Evolutionary conservation across 1,284 basidiomycete genomes (phyloP).

Genomic region (Rhodotorula sp.): DNA sequence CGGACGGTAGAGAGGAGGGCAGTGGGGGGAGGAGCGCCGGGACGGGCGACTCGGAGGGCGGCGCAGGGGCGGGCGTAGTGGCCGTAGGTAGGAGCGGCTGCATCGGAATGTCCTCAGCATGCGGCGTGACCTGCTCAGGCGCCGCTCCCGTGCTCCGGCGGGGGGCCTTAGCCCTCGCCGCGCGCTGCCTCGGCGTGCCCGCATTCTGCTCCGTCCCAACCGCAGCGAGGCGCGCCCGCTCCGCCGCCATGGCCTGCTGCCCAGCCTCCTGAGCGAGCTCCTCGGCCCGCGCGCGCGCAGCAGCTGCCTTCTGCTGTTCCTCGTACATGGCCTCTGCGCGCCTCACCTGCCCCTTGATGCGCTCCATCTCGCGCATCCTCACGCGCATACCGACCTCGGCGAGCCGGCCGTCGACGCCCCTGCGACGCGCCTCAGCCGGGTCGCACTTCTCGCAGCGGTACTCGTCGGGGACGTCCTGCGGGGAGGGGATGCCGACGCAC

Average conservation of each 20-base stretch:
- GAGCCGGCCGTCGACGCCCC: constrained; percentile 28
- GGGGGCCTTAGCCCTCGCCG: background rate
- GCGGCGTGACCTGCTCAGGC: background rate
- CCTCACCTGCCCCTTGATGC: constrained; percentile 17
- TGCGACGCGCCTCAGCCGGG: constrained; percentile 27
- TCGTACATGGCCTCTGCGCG: constrained; percentile 24
- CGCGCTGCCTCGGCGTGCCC: constrained; percentile 1
- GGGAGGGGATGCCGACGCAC: constrained; percentile 73
- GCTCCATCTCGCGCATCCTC: constrained; percentile 36
- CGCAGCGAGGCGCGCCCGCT: background rate
- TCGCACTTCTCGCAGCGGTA: constrained; percentile 55
- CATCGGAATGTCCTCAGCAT: background rate
- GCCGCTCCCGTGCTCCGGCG: background rate
- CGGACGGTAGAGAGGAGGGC: too few relatives aligned
- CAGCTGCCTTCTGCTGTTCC: background rate
- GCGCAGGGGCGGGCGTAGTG: too few relatives aligned
- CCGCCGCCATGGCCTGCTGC: background rate
- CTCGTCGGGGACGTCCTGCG: constrained; percentile 68
- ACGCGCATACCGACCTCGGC: constrained; percentile 37
- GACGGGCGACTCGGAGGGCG: too few relatives aligned
- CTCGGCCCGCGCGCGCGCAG: background rate
- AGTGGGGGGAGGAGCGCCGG: too few relatives aligned
- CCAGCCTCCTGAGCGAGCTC: background rate
- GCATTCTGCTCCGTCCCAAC: background rate
- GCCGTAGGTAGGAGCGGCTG: too few relatives aligned